Evolutionary conservation across 1,284 basidiomycete species (phyloP).

Genomic region (Psilocybe mexicana): DNA sequence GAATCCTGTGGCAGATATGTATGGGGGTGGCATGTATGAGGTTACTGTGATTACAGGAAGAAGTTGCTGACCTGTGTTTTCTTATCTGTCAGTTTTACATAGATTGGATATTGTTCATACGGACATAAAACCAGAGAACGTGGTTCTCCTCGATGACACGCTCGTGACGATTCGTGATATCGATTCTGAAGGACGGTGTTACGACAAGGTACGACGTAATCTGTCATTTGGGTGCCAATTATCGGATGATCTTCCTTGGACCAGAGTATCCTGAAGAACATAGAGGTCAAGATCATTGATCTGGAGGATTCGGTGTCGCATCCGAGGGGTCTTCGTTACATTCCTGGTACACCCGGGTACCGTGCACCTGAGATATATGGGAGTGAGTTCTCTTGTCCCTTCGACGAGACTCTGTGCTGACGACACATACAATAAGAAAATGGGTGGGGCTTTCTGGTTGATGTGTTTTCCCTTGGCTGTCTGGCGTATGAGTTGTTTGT

Average conservation of each 20-base stretch:
- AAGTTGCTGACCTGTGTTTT: neutral
- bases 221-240: neutral
- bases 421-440: neutral
- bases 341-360: neutral
- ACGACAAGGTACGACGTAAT: neutral
- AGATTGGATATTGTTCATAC: neutral
- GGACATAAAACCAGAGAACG: constrained; percentile 5
- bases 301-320: neutral
- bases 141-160: neutral
- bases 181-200: neutral
- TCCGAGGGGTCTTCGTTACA: neutral
- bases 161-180: neutral
- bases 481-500: neutral
- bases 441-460: neutral
- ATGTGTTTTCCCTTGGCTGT: neutral
- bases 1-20: constrained; percentile 1
- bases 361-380: neutral
- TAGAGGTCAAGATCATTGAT: constrained; percentile 2
- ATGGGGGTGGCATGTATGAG: neutral
- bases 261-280: neutral
- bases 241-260: neutral
- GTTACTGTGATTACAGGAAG: neutral
- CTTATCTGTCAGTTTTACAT: neutral
- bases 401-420: neutral
- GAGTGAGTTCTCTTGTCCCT: neutral